Conservation (phyloP, 2,329 filamentous ascomycete species). For the Scytalidium sp. region DNA sequence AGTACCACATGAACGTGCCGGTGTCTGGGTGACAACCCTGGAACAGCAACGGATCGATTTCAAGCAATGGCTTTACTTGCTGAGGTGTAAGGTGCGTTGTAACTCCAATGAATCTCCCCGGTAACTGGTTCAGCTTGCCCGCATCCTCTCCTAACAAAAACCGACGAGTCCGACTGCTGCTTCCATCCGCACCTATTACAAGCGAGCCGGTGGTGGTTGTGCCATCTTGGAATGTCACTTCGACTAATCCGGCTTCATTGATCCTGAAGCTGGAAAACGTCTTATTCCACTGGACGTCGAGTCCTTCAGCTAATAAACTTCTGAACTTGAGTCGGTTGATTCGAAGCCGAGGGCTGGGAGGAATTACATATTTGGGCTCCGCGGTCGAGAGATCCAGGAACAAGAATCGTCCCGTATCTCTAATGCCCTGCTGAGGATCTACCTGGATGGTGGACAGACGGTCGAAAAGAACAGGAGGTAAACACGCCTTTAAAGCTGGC, state of each 20-base stretch:
- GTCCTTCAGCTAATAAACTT: constrained; percentile 39
- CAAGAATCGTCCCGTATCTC: constrained; percentile 47
- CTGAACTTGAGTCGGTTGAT: constrained; percentile 46
- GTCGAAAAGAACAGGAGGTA: constrained; percentile 43
- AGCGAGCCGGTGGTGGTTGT: constrained; percentile 38
- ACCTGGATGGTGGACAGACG: constrained; percentile 50
- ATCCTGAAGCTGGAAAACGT: constrained; percentile 30
- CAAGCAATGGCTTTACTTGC: constrained; percentile 38
- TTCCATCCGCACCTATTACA: constrained; percentile 50
- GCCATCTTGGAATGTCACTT: constrained; percentile 44
- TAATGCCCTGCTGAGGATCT: constrained; percentile 45
- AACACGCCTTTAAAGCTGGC: constrained; percentile 44
- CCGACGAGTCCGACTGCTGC: constrained; percentile 39
- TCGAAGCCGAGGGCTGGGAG: constrained; percentile 42
- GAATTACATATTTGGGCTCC: constrained; percentile 40
- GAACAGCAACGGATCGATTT: constrained; percentile 52
- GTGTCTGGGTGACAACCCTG: constrained; percentile 51
- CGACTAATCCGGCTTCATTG: constrained; percentile 30
- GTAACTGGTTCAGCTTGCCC: constrained; percentile 35
- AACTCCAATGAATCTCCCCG: constrained; percentile 46
- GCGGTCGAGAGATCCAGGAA: constrained; percentile 55
- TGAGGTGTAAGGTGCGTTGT: constrained; percentile 38
- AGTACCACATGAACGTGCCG: constrained; percentile 49
- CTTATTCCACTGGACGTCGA: constrained; percentile 46
- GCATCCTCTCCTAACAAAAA: constrained; percentile 30